phyloP scores from a whole-genome alignment of 352 stramenopile species.

The Blastocystis sp. region DNA sequence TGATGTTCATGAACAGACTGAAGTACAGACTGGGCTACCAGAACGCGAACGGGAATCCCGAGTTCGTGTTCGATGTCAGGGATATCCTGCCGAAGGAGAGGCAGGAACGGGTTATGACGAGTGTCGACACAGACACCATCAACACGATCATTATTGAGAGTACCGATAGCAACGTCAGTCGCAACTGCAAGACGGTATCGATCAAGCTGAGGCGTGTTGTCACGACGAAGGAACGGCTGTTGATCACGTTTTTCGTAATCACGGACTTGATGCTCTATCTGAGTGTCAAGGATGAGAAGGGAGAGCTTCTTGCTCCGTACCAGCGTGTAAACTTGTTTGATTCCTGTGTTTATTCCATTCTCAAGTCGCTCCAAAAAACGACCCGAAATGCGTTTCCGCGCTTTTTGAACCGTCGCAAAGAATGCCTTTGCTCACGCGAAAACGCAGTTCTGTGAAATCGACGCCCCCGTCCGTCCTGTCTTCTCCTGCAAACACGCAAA shows the following conservation, averaged over 20 bases:
- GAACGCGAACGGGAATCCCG: background rate
- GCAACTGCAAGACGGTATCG: background rate
- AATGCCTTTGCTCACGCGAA: conserved; percentile 48
- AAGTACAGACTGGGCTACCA: background rate
- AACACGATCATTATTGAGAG: conserved; percentile 22
- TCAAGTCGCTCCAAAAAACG: background rate
- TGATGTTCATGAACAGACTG: background rate
- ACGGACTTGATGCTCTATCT: conserved; percentile 41
- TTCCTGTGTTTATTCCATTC: conserved; percentile 29
- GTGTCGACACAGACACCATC: background rate
- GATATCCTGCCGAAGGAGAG: conserved; percentile 7
- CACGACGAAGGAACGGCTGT: background rate
- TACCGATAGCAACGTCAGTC: background rate
- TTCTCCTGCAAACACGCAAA: conserved; percentile 14
- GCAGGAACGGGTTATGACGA: background rate
- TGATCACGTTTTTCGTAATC: background rate
- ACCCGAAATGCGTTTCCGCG: background rate
- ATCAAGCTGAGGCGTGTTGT: conserved; percentile 20
- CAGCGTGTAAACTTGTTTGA: background rate
- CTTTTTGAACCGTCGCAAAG: background rate
- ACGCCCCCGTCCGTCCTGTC: background rate
- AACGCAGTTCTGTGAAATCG: conserved; percentile 6
- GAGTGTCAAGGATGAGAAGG: conserved; percentile 3
- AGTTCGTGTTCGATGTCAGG: background rate
- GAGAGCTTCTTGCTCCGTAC: background rate